Conservation (phyloP, 441 rosid species). For the Breynia disticha region DNA sequence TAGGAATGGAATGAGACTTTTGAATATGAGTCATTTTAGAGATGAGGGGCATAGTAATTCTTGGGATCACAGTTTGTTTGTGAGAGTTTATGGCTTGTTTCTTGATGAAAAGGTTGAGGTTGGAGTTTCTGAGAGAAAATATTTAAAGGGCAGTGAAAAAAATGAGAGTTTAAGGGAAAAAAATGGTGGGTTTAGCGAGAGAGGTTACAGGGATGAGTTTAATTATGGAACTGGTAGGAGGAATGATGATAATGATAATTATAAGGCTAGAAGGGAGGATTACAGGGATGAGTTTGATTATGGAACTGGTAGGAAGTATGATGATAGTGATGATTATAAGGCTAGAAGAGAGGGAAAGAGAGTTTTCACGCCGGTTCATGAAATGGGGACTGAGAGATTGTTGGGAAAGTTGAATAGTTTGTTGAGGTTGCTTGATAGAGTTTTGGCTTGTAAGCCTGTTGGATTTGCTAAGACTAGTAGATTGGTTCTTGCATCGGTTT, state of each 20-base stretch:
- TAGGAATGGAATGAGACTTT: slow-evolving; percentile 48
- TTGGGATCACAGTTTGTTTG: slow-evolving; percentile 57
- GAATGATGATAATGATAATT: slow-evolving; percentile 29
- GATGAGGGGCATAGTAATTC: slow-evolving; percentile 57
- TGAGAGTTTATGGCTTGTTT: slow-evolving; percentile 46
- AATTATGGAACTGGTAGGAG: slow-evolving; percentile 24
- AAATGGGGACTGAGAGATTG: slow-evolving; percentile 53
- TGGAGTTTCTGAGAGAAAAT: slow-evolving; percentile 31
- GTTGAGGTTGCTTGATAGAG: slow-evolving; percentile 61
- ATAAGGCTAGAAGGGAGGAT: slow-evolving; percentile 20
- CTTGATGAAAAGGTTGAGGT: slow-evolving; percentile 69
- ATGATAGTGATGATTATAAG: slow-evolving; percentile 26
- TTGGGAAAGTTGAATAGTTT: slow-evolving; percentile 43
- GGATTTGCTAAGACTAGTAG: slow-evolving; percentile 48
- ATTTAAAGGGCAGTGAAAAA: slow-evolving; percentile 14
- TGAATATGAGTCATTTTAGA: slow-evolving; percentile 52
- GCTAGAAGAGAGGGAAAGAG: slow-evolving; percentile 29
- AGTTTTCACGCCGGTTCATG: slow-evolving; percentile 34
- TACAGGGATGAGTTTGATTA: slow-evolving; percentile 26
- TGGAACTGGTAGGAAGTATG: slow-evolving; percentile 26
- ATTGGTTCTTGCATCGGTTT: slow-evolving; percentile 39
- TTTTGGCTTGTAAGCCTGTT: slow-evolving; percentile 46
- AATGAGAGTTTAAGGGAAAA: slow-evolving; percentile 16
- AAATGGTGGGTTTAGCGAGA: slow-evolving; percentile 21
- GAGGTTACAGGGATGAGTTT: slow-evolving; percentile 26